Conservation (phyloP, 306 rosid genomes). For the Betula pendula region DNA sequence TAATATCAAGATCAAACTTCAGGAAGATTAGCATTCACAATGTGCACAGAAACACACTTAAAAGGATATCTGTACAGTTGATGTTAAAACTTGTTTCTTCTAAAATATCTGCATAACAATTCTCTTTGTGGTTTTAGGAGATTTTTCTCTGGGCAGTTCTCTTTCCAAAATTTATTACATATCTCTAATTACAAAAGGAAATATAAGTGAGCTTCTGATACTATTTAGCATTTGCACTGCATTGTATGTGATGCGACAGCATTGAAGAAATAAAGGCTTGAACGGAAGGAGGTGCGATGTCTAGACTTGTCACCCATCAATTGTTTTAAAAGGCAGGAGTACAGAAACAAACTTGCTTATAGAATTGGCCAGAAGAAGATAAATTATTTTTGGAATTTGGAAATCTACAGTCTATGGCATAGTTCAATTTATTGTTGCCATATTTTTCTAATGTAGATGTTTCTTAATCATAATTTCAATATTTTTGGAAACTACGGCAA, state of each 20-base stretch:
- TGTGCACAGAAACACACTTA: slow-evolving; percentile 3
- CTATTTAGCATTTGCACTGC: neutral
- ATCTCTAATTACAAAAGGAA: slow-evolving; percentile 2
- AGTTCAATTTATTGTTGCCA: neutral
- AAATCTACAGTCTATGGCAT: neutral
- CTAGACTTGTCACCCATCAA: neutral
- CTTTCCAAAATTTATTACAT: neutral
- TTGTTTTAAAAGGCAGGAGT: neutral
- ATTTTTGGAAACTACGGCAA: neutral
- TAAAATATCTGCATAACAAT: neutral
- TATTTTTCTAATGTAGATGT: neutral
- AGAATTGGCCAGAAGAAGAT: neutral
- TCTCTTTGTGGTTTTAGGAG: neutral
- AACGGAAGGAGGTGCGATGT: neutral
- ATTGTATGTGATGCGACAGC: neutral
- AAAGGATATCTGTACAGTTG: neutral
- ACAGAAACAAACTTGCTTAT: neutral
- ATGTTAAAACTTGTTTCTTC: neutral
- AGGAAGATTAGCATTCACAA: slow-evolving; percentile 3
- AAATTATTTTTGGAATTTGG: neutral
- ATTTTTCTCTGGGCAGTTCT: neutral
- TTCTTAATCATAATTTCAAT: neutral
- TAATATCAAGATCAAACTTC: slow-evolving; percentile 8
- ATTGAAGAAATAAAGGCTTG: neutral
- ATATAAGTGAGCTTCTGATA: neutral